phyloP scores from a whole-genome alignment of 148 eudicot species.

The Chenopodium quinoa region DNA sequence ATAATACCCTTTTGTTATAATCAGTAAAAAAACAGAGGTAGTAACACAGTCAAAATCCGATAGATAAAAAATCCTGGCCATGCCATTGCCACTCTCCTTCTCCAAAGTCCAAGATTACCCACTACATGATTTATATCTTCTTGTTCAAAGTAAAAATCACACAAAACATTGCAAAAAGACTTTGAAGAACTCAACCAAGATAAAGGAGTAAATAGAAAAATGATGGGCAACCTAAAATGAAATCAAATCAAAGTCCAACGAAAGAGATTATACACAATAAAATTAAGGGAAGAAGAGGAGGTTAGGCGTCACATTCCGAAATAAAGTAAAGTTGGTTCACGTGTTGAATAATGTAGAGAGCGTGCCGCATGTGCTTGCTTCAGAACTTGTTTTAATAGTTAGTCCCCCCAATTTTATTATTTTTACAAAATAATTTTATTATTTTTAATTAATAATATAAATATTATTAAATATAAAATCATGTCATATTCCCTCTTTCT shows the following conservation, averaged over 20 bases:
- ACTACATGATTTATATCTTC: background rate
- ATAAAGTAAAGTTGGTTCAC: constrained; percentile 33
- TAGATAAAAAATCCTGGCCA: too few species aligned
- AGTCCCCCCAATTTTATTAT: background rate
- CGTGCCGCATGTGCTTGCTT: constrained; percentile 46
- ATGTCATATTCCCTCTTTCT: constrained; percentile 6
- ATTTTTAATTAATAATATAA: too few species aligned
- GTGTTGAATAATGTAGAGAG: constrained; percentile 36
- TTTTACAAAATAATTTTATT: background rate
- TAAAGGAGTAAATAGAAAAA: background rate
- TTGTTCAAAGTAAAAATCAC: background rate
- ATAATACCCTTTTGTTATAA: too few species aligned
- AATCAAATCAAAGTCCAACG: background rate
- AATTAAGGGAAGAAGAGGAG: background rate
- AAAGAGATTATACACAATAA: background rate
- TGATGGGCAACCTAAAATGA: constrained; percentile 4
- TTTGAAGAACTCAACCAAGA: constrained; percentile 17
- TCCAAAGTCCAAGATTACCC: background rate
- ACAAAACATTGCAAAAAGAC: background rate
- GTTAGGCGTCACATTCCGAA: constrained; percentile 31
- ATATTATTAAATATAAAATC: background rate
- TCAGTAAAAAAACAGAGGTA: too few species aligned
- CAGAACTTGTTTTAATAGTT: constrained; percentile 23
- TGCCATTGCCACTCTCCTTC: too few species aligned
- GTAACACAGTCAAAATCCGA: too few species aligned